Percentiles rank a stretch among this genome's conserved stretches.
Conservation (phyloP, 2,329 filamentous ascomycete species). For the Fusarium heterosporum region DNA sequence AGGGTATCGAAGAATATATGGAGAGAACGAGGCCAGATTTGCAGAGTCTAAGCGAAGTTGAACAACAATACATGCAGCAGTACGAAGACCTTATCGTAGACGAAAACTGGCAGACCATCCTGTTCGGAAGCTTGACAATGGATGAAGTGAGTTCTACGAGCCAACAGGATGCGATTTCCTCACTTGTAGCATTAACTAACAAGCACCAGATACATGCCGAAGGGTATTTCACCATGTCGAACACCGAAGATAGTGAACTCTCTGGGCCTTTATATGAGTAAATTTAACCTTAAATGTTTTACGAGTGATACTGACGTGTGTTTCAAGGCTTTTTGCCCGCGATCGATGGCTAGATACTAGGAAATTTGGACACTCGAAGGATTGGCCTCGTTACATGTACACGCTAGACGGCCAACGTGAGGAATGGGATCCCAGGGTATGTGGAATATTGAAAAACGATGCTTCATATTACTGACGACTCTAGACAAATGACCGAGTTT, state of each 20-base stretch:
- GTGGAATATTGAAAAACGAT: background rate
- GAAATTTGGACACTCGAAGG: background rate
- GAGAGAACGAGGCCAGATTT: slow-evolving; percentile 18
- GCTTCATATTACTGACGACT: background rate
- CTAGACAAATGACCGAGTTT: slow-evolving; percentile 45
- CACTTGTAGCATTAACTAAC: background rate
- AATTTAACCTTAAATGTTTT: background rate
- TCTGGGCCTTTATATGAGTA: slow-evolving; percentile 43
- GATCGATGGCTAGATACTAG: slow-evolving; percentile 25
- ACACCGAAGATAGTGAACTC: slow-evolving; percentile 25
- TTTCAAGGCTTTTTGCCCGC: slow-evolving; percentile 26
- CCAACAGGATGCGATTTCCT: too few species aligned
- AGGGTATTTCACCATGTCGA: slow-evolving; percentile 40
- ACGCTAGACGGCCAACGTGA: slow-evolving; percentile 37
- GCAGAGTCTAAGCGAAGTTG: slow-evolving; percentile 12
- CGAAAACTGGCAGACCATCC: slow-evolving; percentile 48
- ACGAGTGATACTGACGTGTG: background rate
- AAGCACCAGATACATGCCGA: slow-evolving; percentile 40
- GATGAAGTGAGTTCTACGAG: slow-evolving; percentile 44
- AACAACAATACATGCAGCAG: slow-evolving; percentile 38
- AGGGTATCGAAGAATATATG: slow-evolving; percentile 41
- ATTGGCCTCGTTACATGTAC: slow-evolving; percentile 31
- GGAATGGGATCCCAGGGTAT: slow-evolving; percentile 44
- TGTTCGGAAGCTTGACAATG: slow-evolving; percentile 49
- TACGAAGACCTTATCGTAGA: slow-evolving; percentile 46